Evolutionary conservation across 371 early-diverging fungal genomes (phyloP).

Genomic region (Funneliformis caledonium): DNA sequence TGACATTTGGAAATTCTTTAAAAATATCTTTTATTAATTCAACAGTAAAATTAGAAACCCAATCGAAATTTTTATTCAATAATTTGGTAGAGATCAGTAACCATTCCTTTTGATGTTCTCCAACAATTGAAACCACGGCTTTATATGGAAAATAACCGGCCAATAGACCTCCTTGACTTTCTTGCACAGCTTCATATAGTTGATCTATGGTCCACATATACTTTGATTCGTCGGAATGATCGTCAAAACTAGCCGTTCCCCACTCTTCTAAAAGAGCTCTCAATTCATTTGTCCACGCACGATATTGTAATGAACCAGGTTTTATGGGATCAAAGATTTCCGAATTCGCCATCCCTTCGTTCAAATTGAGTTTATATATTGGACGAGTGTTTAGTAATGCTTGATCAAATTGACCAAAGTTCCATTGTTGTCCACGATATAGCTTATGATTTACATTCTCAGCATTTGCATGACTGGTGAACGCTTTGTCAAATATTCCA

Average conservation of each 20-base stretch:
- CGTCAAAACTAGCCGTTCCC: not conserved
- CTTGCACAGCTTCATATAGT: not conserved
- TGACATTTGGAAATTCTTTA: not conserved
- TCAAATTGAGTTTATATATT: not conserved
- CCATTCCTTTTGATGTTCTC: not conserved
- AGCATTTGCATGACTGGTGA: not conserved
- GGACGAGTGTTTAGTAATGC: not conserved
- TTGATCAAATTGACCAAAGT: not conserved
- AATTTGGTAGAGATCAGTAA: not conserved
- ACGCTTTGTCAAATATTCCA: not conserved
- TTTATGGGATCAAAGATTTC: not conserved
- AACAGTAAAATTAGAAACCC: not conserved
- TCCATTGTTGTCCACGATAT: not conserved
- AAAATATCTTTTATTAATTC: not conserved
- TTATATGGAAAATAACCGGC: not conserved
- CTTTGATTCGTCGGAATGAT: not conserved
- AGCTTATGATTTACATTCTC: not conserved
- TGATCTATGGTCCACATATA: not conserved
- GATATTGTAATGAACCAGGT: not conserved
- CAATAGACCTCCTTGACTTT: not conserved
- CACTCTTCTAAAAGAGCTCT: not conserved
- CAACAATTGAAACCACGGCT: not conserved
- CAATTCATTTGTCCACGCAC: not conserved
- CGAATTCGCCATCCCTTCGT: not conserved
- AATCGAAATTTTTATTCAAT: not conserved